Base-by-base conservation (phyloP, 306 rosid species). In the Glycine tomentella region DNA sequence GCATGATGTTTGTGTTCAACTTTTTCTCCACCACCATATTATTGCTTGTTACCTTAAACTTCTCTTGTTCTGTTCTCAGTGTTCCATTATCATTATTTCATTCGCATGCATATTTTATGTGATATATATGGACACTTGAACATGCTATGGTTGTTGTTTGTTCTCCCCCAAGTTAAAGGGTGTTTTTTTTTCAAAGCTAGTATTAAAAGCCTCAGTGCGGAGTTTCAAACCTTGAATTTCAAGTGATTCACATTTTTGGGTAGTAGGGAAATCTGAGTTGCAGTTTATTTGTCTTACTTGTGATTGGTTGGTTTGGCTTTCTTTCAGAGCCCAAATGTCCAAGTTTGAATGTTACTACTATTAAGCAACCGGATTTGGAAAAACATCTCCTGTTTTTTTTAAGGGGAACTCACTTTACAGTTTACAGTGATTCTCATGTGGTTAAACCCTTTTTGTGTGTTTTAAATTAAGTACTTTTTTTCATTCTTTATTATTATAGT, bases 191-290 rank as follows among this genome's bases (percentile, higher is more conserved):
- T 58, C 25, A 33, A 56, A 25, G 52, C 51, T 63, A 9, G 63
- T 15, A 49, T 14, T 52, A 65, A 50, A 66, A 2, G 7, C 25
- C 8, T 3, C 5, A 38, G 3, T 20, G 65, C 6, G 4, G 46
- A 38, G 64, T 66, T 77, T 66, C 74, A 63, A 77, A 14, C 52
- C 44, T 57, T 75, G 12, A 7, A 11, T 59, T 72, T 31, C 14
- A 6, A 9, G 8, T 20, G 69, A 38, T 12, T 52, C 75, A 52
- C 44, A 15, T 65, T 65, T 65, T 42, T 12, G 14, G 58, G 4
- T 25, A 33, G 3, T 16, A 69, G 57, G 17, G 46, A 38, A 52
- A 16, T 55, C 36, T 25, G 14, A 57, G 12, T n/a, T 64, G 75
- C 46, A 45, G 40, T 68, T 61, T 80, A 4, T 38, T 16, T 71